phyloP scores from a whole-genome alignment of 164 flowering plant species.

The Magnolia changhungtana region DNA sequence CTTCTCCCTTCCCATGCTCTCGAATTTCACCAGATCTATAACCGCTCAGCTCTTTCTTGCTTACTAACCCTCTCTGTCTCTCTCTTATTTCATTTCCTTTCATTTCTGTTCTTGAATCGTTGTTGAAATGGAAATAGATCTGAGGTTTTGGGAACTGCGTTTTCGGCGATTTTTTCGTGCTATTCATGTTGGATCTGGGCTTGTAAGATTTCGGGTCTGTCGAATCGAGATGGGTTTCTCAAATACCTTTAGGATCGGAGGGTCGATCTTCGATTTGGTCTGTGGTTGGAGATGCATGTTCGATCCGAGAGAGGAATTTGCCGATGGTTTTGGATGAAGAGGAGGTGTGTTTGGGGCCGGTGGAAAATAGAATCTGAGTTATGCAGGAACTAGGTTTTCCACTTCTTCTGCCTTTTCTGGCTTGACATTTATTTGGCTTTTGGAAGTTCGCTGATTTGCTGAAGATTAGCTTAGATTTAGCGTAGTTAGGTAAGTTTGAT shows the following conservation, averaged over 20 bases:
- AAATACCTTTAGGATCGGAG: background rate
- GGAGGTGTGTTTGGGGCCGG: too few species aligned
- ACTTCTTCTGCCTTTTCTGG: too few species aligned
- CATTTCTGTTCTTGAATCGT: background rate
- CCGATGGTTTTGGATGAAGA: background rate
- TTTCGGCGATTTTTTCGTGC: background rate
- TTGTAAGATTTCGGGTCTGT: background rate
- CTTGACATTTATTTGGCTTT: too few species aligned
- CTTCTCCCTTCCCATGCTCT: background rate
- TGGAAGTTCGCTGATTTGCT: too few species aligned
- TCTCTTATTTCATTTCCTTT: background rate
- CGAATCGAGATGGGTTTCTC: background rate
- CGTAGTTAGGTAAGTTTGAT: background rate
- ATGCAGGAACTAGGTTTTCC: too few species aligned
- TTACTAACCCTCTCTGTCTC: background rate
- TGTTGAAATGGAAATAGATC: constrained; percentile 7
- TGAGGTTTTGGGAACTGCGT: constrained; percentile 8
- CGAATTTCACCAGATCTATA: background rate
- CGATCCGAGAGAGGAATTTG: background rate
- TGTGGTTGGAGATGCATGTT: background rate
- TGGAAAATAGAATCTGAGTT: too few species aligned
- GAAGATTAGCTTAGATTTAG: too few species aligned
- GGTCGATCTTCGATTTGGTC: background rate
- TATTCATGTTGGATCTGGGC: background rate
- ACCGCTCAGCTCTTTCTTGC: too few species aligned